Conservation (phyloP, 805 yeast species). For the Metschnikowia cerradonensis region DNA sequence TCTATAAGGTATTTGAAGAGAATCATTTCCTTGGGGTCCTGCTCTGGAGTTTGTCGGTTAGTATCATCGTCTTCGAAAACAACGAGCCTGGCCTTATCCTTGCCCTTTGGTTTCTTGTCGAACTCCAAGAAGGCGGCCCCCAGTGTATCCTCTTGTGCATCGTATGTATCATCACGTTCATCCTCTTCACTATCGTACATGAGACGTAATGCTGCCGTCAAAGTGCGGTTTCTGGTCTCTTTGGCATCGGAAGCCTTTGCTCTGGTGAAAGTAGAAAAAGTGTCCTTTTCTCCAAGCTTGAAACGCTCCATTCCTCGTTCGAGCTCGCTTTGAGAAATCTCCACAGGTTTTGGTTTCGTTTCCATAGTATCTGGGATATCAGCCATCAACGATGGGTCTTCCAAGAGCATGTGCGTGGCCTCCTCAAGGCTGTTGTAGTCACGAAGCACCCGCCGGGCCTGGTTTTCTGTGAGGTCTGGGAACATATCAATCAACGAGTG, state of each 20-base stretch:
- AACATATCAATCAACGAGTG: conserved; percentile 52
- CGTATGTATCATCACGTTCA: conserved; percentile 77
- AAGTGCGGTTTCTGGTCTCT: conserved; percentile 52
- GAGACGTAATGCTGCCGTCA: conserved; percentile 56
- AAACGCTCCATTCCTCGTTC: conserved; percentile 14
- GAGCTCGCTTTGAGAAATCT: conserved; percentile 10
- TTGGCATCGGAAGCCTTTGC: not conserved
- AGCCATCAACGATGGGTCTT: conserved; percentile 47
- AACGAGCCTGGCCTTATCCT: conserved; percentile 21
- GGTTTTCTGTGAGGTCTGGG: conserved; percentile 52
- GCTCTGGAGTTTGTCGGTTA: conserved; percentile 8
- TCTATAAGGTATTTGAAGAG: conserved; percentile 54
- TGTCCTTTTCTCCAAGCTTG: conserved; percentile 23
- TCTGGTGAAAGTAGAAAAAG: conserved; percentile 1
- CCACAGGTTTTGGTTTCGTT: not conserved
- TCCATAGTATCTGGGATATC: conserved; percentile 19
- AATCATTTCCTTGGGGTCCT: conserved; percentile 48
- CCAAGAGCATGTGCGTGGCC: conserved; percentile 58
- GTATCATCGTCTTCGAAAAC: conserved; percentile 26
- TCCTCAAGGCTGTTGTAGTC: conserved; percentile 50
- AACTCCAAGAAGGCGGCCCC: conserved; percentile 18
- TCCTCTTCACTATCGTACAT: conserved; percentile 77
- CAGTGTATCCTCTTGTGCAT: conserved; percentile 47
- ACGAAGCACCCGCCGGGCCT: conserved; percentile 47
- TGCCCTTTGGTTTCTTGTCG: conserved; percentile 8